Evolutionary conservation across 257 asterid genomes (phyloP).

Genomic region (Ajuga chamaepitys): DNA sequence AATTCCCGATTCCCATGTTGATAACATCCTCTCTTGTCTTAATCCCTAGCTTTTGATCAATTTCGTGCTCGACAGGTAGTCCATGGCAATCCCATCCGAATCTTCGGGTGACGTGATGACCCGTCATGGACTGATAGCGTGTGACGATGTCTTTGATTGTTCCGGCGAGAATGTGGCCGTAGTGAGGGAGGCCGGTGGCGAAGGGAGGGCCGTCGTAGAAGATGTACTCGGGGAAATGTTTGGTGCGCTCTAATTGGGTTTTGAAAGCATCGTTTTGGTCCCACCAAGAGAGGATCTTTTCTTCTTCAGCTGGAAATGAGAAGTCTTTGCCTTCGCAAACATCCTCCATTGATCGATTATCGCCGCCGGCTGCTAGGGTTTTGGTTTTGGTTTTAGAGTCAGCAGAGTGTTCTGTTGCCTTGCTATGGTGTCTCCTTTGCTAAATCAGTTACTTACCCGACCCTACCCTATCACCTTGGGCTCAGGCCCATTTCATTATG

Average conservation of each 20-base stretch:
- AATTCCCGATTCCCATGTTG: slow-evolving; percentile 74
- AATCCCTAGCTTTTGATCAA: slow-evolving; percentile 57
- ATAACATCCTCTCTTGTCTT: slow-evolving; percentile 66
- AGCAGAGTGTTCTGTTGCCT: too few species aligned
- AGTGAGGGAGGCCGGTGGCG: slow-evolving; percentile 97
- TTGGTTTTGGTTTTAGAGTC: too few species aligned
- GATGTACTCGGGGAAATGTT: slow-evolving; percentile 65
- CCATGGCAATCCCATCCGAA: slow-evolving; percentile 99
- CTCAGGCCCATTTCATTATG: too few species aligned
- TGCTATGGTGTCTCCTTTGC: too few species aligned
- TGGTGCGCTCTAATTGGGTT: slow-evolving; percentile 65
- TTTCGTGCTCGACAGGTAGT: slow-evolving; percentile 91
- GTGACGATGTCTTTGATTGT: slow-evolving; percentile 94
- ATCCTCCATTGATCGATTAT: slow-evolving; percentile 57
- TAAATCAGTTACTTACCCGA: too few species aligned
- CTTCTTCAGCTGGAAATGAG: slow-evolving; percentile 77
- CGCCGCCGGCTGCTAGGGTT: slow-evolving; percentile 36
- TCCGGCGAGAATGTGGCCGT: slow-evolving; percentile 93
- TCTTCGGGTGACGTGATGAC: slow-evolving; percentile 90
- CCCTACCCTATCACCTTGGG: too few species aligned
- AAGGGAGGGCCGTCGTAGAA: slow-evolving; percentile 99
- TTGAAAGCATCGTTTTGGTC: slow-evolving; percentile 64
- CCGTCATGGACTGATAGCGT: slow-evolving; percentile 87
- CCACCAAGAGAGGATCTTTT: slow-evolving; percentile 69
- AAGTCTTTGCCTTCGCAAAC: slow-evolving; percentile 91